These are phyloP conservation scores for Taxawa tesnikishii DNA, from an alignment of 2,329 filamentous ascomycete genomes.

Conservation along the genomic window DNA sequence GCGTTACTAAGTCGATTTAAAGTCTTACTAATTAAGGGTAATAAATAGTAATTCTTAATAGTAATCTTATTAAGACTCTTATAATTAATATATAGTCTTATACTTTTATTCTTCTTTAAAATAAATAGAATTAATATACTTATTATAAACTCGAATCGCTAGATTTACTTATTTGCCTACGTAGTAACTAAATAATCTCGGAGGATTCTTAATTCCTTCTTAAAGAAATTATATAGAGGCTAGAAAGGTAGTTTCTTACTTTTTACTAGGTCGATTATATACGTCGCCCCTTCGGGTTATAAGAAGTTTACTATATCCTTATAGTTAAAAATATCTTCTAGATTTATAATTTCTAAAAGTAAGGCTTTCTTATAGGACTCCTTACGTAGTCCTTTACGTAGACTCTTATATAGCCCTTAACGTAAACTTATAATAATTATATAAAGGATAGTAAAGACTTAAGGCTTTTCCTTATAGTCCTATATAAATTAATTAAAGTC, in stretches of 20 bases:
- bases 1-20: constrained; percentile 10
- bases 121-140: constrained; percentile 10
- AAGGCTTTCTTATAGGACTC: too few relatives aligned
- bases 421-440: too few relatives aligned
- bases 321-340: background rate
- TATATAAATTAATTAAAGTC: too few relatives aligned
- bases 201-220: constrained; percentile 1
- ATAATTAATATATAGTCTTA: constrained; percentile 19
- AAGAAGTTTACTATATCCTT: background rate
- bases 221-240: background rate
- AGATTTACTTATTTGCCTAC: constrained; percentile 5
- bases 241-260: background rate
- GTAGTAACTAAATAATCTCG: constrained; percentile 1
- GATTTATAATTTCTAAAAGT: too few relatives aligned
- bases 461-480: too few relatives aligned
- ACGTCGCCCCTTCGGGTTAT: background rate
- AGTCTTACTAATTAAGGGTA: constrained; percentile 16
- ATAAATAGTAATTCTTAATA: constrained; percentile 16
- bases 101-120: constrained; percentile 9
- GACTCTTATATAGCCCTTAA: too few relatives aligned
- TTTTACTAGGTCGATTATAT: background rate
- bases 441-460: too few relatives aligned
- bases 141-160: constrained; percentile 2
- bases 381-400: too few relatives aligned
- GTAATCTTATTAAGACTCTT: constrained; percentile 18